Evolutionary conservation across 2,329 filamentous ascomycete species (phyloP).

Genomic region (Ascochyta viciae-villosae): DNA sequence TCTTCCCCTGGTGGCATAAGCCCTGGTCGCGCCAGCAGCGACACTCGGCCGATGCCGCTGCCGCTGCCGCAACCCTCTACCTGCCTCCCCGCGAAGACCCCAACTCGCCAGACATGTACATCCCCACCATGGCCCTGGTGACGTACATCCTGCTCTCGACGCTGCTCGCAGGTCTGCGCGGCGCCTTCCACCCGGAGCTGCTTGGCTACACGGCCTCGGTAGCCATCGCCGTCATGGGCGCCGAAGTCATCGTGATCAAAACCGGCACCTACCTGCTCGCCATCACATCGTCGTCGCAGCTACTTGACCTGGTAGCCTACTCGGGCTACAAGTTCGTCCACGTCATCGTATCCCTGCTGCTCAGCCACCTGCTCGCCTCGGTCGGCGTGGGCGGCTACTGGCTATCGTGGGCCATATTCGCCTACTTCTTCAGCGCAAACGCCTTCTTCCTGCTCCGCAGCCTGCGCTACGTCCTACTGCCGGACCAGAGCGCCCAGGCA

Average conservation of each 20-base stretch:
- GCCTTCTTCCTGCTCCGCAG: constrained; percentile 95
- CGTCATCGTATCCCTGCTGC: constrained; percentile 84
- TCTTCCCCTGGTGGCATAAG: constrained; percentile 97
- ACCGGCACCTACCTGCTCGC: constrained; percentile 90
- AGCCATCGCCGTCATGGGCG: constrained; percentile 79
- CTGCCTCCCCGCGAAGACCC: constrained; percentile 92
- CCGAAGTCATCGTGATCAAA: constrained; percentile 91
- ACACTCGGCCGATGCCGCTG: constrained; percentile 50
- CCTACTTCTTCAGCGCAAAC: constrained; percentile 92
- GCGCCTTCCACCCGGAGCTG: constrained; percentile 92
- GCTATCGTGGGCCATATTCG: constrained; percentile 87
- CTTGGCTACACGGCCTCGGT: constrained; percentile 88
- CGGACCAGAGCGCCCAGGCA: constrained; percentile 61
- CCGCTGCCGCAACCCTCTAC: constrained; percentile 57
- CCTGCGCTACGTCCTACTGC: constrained; percentile 92
- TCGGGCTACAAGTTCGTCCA: constrained; percentile 99
- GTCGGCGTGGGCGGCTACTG: constrained; percentile 85
- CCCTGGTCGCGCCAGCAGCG: constrained; percentile 94
- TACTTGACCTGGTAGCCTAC: constrained; percentile 93
- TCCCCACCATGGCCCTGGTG: constrained; percentile 94
- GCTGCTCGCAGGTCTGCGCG: constrained; percentile 84
- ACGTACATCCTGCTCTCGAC: constrained; percentile 97
- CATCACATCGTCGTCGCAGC: constrained; percentile 92
- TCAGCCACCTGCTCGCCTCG: constrained; percentile 68
- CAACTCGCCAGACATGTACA: constrained; percentile 99